Percentiles rank a stretch among this genome's conserved stretches.
phyloP scores from a whole-genome alignment of 345 rosid species.

The Aethionema arabicum region DNA sequence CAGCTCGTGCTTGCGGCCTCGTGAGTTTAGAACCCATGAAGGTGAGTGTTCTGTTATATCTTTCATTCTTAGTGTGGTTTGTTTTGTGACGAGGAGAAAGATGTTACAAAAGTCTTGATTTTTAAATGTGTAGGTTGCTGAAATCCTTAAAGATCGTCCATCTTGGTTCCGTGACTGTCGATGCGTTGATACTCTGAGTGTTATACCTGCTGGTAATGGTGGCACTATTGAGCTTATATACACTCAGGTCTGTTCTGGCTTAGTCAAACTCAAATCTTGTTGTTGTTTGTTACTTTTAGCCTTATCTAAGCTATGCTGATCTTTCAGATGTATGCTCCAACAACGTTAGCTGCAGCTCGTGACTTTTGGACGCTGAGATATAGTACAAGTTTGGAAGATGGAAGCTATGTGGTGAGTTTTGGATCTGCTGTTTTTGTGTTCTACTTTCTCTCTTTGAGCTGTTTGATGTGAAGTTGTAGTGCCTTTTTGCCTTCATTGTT shows the following conservation, averaged over 20 bases:
- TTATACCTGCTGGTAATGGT: conserved; percentile 78
- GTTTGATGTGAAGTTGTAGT: not conserved
- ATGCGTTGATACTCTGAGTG: conserved; percentile 65
- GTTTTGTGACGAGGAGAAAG: not conserved
- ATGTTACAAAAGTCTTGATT: conserved; percentile 7
- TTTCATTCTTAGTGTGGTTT: not conserved
- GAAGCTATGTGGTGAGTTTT: conserved; percentile 72
- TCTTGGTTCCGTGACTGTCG: conserved; percentile 98
- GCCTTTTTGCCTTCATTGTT: conserved; percentile 12
- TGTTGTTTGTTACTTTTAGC: not conserved
- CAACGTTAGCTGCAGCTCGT: conserved; percentile 89
- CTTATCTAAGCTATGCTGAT: not conserved
- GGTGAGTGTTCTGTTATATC: conserved; percentile 39
- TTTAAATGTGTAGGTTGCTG: conserved; percentile 55
- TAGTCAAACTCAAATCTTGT: not conserved
- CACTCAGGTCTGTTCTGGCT: conserved; percentile 60
- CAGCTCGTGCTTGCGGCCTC: conserved; percentile 99
- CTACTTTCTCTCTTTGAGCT: not conserved
- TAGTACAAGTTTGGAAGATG: conserved; percentile 86
- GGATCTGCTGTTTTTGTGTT: not conserved
- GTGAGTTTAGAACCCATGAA: conserved; percentile 98
- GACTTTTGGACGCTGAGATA: conserved; percentile 96
- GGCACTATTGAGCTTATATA: conserved; percentile 87
- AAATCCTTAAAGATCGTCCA: conserved; percentile 94
- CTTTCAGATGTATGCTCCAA: conserved; percentile 81